A percentile compares a stretch with the other conserved stretches of the same genome.
These are phyloP conservation scores for Neurospora intermedia DNA, from an alignment of 495 filamentous ascomycete genomes.

Conservation along the genomic window DNA sequence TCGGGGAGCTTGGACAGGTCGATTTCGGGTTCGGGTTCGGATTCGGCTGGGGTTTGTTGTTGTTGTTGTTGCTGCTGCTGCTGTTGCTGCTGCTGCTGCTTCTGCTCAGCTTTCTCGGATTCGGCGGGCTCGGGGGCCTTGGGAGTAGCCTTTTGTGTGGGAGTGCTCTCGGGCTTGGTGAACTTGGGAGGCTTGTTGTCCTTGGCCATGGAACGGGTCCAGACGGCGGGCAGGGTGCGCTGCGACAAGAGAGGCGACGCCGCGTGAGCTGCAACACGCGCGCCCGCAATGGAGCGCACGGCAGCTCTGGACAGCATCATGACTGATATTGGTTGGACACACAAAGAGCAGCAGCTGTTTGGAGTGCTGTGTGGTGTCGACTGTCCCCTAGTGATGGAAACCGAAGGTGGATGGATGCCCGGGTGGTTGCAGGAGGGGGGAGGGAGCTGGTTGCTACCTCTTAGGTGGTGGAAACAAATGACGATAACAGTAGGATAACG, in stretches of 20 bases:
- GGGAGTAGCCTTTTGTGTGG: conserved; percentile 9
- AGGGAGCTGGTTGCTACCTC: background rate
- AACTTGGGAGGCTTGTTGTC: conserved; percentile 22
- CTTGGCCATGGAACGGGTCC: conserved; percentile 32
- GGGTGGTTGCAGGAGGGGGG: background rate
- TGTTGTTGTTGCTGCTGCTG: background rate
- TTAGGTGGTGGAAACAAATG: background rate
- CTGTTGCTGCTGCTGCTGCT: background rate
- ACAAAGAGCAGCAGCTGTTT: background rate
- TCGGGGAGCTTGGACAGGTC: conserved; percentile 61
- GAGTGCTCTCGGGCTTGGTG: conserved; percentile 5
- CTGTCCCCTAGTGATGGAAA: background rate
- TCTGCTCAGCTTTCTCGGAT: background rate
- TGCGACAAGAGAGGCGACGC: conserved; percentile 16
- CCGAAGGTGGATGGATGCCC: background rate
- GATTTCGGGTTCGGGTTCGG: conserved; percentile 22
- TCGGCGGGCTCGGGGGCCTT: background rate
- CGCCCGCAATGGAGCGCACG: conserved; percentile 22
- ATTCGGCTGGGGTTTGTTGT: conserved; percentile 9
- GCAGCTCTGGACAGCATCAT: conserved; percentile 35
- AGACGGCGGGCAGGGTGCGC: conserved; percentile 18
- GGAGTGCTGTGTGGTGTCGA: background rate
- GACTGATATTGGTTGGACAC: background rate
- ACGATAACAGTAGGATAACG: background rate
- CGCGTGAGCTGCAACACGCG: conserved; percentile 15